Evolutionary conservation across 331 rosid species (phyloP), one percentile per base, ranked within the genome.

Genomic region (Cucumis variabilis): DNA sequence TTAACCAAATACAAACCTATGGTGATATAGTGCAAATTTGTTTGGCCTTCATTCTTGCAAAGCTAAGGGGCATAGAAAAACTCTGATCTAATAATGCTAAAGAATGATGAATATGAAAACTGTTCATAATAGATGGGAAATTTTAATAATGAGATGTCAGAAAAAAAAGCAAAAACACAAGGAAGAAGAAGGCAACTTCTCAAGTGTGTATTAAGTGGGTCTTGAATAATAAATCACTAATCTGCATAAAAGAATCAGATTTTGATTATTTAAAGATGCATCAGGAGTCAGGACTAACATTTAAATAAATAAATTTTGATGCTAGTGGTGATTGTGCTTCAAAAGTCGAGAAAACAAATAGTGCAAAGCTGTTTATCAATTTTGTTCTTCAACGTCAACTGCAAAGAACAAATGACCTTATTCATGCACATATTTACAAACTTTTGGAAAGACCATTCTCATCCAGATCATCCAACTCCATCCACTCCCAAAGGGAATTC

Each of bases 391-490:
- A 33, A 72, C 51, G 10, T 72, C 41, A 72, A 72, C 50, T 16
- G 50, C 77, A 71, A 71, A 71, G 77, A 33, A 71, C 77, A 71
- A 71, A 72, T 72, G 7, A 66, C 73, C 20, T 68, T 24, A 27
- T 68, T 70, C 76, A 28, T 70, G 75, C 77, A 71, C 0, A 71
- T 33, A 71, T 21, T 41, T 74, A 74, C 53, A 41, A 74, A 74
- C 25, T 21, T 41, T 19, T 37, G 55, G 28, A 74, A 74, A 24
- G 58, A 76, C 60, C n/a, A 76, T 30, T 14, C 30, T 46, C 62
- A 76, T 76, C 82, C 63, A 76, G 51, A 44, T 76, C 62, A 2
- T 46, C 82, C 33, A 79, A 79, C 48, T 24, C 60, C 46, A 79
- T 79, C 66, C 60, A 79, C 46, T 15, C 9, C 67, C 68, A 79